Evolutionary conservation across 1,139 yeast genomes (phyloP).

Genomic region (Kodamaea fungicola): DNA sequence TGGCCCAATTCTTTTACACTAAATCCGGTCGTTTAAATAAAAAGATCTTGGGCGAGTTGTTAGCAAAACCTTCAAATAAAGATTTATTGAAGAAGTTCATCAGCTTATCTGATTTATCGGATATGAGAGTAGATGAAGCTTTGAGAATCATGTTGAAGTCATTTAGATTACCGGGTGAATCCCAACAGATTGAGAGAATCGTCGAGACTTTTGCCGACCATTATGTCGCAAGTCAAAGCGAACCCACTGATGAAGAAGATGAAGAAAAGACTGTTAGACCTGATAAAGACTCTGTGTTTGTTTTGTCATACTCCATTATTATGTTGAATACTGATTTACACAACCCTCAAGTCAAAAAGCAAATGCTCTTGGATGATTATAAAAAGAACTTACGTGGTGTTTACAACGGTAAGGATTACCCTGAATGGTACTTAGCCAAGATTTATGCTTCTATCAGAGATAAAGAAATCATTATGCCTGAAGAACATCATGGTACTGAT

Average conservation of each 20-base stretch:
- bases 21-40: conserved; percentile 84
- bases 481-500: conserved; percentile 84
- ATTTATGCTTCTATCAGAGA: conserved; percentile 79
- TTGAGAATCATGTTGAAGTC: conserved; percentile 75
- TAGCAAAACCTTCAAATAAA: conserved; percentile 72
- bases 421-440: conserved; percentile 77
- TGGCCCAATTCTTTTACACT: conserved; percentile 73
- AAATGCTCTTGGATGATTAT: conserved; percentile 85
- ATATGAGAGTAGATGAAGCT: conserved; percentile 88
- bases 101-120: conserved; percentile 67
- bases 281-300: conserved; percentile 69
- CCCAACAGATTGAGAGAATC: conserved; percentile 91
- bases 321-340: conserved; percentile 77
- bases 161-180: conserved; percentile 94
- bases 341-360: conserved; percentile 75
- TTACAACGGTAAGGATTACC: conserved; percentile 74
- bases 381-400: conserved; percentile 78
- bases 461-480: conserved; percentile 95
- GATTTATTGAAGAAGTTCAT: conserved; percentile 65
- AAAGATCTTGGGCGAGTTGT: conserved; percentile 77
- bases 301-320: conserved; percentile 70
- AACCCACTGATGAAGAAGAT: conserved; percentile 23
- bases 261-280: conserved; percentile 48
- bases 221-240: conserved; percentile 60
- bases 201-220: conserved; percentile 83